Evolutionary conservation across 306 rosid genomes (phyloP).

Genomic region (Cicer cuneatum): DNA sequence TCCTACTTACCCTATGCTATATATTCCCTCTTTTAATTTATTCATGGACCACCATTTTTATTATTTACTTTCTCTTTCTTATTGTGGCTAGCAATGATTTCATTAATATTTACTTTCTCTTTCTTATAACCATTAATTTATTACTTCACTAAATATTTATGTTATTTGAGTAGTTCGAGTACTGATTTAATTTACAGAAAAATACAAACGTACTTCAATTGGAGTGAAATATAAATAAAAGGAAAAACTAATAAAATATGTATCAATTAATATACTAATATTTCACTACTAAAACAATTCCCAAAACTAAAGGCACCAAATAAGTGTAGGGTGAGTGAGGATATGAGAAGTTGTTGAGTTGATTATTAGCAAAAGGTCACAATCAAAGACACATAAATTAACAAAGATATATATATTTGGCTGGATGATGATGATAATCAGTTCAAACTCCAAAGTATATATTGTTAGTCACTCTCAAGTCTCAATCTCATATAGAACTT

Average conservation of each 20-base stretch:
- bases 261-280: too few species aligned
- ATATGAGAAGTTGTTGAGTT: constrained; percentile 26
- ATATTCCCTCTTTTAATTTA: constrained; percentile 48
- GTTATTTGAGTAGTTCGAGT: too few species aligned
- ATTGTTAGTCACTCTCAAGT: constrained; percentile 39
- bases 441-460: constrained; percentile 40
- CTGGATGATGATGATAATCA: constrained; percentile 11
- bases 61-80: constrained; percentile 15
- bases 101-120: constrained; percentile 35
- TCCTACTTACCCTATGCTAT: constrained; percentile 52
- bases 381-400: constrained; percentile 32
- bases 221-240: too few species aligned
- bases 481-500: constrained; percentile 46
- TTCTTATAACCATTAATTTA: not conserved
- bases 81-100: too few species aligned
- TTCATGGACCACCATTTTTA: constrained; percentile 55
- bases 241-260: too few species aligned
- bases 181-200: too few species aligned
- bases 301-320: constrained; percentile 34
- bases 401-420: constrained; percentile 9
- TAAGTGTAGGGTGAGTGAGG: constrained; percentile 14
- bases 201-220: too few species aligned
- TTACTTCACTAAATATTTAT: not conserved
- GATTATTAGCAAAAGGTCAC: constrained; percentile 40
- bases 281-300: too few species aligned